These are phyloP conservation scores for Bimuria novae-zelandiae DNA, from an alignment of 2,329 filamentous ascomycete genomes.

Conservation along the genomic window DNA sequence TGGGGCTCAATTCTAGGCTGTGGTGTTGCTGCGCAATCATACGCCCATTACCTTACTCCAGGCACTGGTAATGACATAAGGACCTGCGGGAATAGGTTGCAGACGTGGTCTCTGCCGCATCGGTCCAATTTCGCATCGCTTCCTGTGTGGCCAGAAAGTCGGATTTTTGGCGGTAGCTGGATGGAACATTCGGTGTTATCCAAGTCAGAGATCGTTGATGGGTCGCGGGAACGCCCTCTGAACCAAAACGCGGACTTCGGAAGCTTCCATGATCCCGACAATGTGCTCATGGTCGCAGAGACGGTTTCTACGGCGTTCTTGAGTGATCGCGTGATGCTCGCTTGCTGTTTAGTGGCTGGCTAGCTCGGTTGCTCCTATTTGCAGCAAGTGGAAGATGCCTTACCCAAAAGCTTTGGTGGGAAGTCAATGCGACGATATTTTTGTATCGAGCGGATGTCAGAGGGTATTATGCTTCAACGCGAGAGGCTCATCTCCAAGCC, in stretches of 20 bases:
- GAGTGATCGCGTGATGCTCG: not conserved
- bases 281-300: conserved; percentile 2
- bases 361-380: not conserved
- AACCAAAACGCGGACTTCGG: conserved; percentile 1
- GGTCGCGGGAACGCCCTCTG: too few relatives aligned
- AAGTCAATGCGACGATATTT: conserved; percentile 7
- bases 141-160: too few relatives aligned
- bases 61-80: not conserved
- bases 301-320: conserved; percentile 5
- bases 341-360: not conserved
- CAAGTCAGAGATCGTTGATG: too few relatives aligned
- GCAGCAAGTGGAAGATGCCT: conserved; percentile 10
- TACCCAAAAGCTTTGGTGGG: not conserved
- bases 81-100: not conserved
- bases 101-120: not conserved
- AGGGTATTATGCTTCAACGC: conserved; percentile 7
- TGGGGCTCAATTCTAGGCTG: too few relatives aligned
- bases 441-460: conserved; percentile 9
- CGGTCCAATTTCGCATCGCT: not conserved
- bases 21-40: not conserved
- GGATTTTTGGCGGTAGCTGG: too few relatives aligned
- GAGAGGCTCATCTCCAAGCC: conserved; percentile 7
- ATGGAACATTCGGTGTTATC: not conserved
- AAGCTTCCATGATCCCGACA: not conserved
- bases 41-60: not conserved